phyloP scores from a whole-genome alignment of 148 eudicot species.

The Amaranthus hypochondriacus region DNA sequence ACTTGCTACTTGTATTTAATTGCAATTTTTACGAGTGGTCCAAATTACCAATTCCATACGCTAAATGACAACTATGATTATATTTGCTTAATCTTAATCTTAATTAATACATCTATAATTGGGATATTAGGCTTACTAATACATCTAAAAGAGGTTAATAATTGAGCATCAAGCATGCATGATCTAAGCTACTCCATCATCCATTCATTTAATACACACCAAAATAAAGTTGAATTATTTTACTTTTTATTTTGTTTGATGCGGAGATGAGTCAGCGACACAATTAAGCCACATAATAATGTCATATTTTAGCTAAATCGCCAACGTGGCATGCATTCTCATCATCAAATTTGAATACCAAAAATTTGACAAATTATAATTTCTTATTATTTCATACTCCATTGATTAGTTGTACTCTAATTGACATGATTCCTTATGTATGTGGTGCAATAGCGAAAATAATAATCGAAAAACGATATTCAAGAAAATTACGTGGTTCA shows the following conservation, averaged over 20 bases:
- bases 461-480: no score
- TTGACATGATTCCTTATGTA: neutral
- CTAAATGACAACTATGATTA: no score
- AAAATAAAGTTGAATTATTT: neutral
- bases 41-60: no score
- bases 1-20: no score
- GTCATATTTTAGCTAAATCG: neutral
- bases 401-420: neutral
- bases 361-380: neutral
- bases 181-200: conserved; percentile 13
- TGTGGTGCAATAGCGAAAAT: no score
- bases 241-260: neutral
- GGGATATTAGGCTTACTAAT: no score
- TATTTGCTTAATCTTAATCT: no score
- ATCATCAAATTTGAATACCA: conserved; percentile 1
- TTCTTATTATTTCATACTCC: neutral
- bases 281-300: conserved; percentile 17
- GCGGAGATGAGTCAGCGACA: conserved; percentile 30
- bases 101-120: no score
- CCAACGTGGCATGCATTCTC: conserved; percentile 19
- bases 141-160: conserved; percentile 4
- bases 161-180: conserved; percentile 6
- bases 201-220: neutral
- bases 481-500: no score
- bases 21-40: no score